Base-by-base conservation (phyloP, 2,329 filamentous ascomycete species). In the Colletotrichum chrysophilum region DNA sequence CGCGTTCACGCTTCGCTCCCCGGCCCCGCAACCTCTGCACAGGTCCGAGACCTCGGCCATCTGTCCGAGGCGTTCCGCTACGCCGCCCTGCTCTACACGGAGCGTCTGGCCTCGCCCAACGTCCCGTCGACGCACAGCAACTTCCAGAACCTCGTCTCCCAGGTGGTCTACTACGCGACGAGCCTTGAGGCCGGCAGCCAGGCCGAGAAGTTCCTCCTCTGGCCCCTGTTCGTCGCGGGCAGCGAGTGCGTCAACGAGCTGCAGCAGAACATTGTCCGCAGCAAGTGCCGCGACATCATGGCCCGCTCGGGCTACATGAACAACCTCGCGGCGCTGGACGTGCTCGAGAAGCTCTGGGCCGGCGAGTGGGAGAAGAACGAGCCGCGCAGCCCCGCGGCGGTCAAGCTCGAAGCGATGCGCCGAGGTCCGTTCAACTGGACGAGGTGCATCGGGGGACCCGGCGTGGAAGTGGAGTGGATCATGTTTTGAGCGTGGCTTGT, bases 61-160 rank as follows among this genome's bases (percentile, higher is more conserved):
- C 93, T 98, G 66, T 97, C 95, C 24, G 95, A 98, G 83, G 94
- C 94, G 13, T 98, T 98, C 88, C 94, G 96, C 21, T 96, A 97
- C 83, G 93, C 96, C 0, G 96, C 96, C 0, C 89, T 98, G 38
- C 90, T 98, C 13, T 98, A 98, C 86, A 96, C 94, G 12, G 95
- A 98, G 86, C 94, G 96, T 6, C 91, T 98, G 28, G 95, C 94
- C 3, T 93, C 93, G 78, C 96, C 96, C 0, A 90, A 91, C 71
- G 87, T 95, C 3, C 92, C 95, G 3, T 94, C 94, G 0, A 90
- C 90, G 18, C 91, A 96, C 80, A 91, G 92, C 79, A 94, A 93
- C 82, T 96, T 98, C 85, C 95, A 97, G 83, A 93, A 93, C 78
- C 90, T 97, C 24, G 96, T 98, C 71, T 92, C 92, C 81, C 93